Evolutionary conservation across 2,329 filamentous ascomycete genomes (phyloP), one percentile per base, ranked within the genome.

Genomic region (Lasiodiplodia gonubiensis): DNA sequence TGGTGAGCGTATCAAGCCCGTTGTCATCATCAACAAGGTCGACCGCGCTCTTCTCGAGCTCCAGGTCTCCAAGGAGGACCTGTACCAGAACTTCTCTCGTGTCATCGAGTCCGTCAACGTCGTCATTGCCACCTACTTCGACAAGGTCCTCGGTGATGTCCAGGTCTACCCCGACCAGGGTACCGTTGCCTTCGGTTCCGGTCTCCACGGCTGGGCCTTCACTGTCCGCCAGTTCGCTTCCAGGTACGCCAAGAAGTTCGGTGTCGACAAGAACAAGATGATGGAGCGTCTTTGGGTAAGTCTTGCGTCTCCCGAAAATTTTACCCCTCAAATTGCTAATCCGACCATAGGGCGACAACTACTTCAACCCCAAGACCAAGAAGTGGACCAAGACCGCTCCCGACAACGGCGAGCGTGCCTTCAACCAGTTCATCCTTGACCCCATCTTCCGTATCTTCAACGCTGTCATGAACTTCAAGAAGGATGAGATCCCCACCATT

Each of bases 1-100:
- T 77, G 92, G 93, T 89, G 95, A 99, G 90, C 94, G 95, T 86
- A 99, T 99, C 86, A 98, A 98, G 92, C 95, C 95, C 79, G 94
- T 99, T 80, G 89, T 97, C 82, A 92, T 97, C 85, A 97, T 99
- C 90, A 99, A 99, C 93, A 99, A 99, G 92, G 95, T 99, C 84
- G 95, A 99, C 82, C 94, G 95, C 86, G 94, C 95, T 85, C 92
- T 99, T 80, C 93, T 99, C 82, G 95, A 99, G 86, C 90, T 99
- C 72, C 95, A 99, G 88, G 90, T 97, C 80, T 90, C 89, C 85
- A 97, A 98, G 90, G 95, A 99, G 86, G 95, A 99, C 81, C 87
- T 99, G 75, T 99, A 97, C 90, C 94, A 98, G 88, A 97, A 94
- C 82, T 99, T 99, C 91, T 94, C 93, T 72, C 92, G 94, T 90